Conservation (phyloP, 257 asterid genomes). For the Nicotiana obtusifolia region DNA sequence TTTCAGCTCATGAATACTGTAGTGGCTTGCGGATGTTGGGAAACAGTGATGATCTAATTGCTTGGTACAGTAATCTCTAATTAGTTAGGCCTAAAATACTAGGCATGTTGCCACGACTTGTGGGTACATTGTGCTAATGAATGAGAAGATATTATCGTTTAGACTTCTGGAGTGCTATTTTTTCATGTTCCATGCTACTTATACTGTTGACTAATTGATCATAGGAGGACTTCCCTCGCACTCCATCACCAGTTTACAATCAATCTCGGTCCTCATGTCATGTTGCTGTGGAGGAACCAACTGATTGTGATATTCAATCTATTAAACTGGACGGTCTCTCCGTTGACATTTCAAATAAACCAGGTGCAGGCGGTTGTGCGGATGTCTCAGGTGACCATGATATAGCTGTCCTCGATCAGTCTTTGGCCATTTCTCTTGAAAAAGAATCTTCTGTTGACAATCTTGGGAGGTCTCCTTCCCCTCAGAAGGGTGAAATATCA, state of each 20-base stretch:
- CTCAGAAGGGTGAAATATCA: constrained; percentile 29
- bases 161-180: background rate
- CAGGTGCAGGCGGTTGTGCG: constrained; percentile 24
- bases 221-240: constrained; percentile 74
- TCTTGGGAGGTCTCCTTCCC: constrained; percentile 27
- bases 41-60: background rate
- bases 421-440: constrained; percentile 22
- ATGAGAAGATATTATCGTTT: background rate
- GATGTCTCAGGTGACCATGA: constrained; percentile 29
- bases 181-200: constrained; percentile 12
- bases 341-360: constrained; percentile 28
- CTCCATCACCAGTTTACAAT: constrained; percentile 69
- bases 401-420: constrained; percentile 24
- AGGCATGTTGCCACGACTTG: background rate
- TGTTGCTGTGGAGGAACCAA: constrained; percentile 44
- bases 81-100: background rate
- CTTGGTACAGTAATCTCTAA: background rate
- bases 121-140: constrained; percentile 1
- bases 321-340: constrained; percentile 49
- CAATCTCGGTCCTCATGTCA: constrained; percentile 46
- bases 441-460: constrained; percentile 23
- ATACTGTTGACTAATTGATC: constrained; percentile 17
- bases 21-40: background rate
- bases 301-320: constrained; percentile 36
- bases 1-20: background rate